Conservation (phyloP, 805 yeast genomes). For the Clavispora carvajalis region DNA sequence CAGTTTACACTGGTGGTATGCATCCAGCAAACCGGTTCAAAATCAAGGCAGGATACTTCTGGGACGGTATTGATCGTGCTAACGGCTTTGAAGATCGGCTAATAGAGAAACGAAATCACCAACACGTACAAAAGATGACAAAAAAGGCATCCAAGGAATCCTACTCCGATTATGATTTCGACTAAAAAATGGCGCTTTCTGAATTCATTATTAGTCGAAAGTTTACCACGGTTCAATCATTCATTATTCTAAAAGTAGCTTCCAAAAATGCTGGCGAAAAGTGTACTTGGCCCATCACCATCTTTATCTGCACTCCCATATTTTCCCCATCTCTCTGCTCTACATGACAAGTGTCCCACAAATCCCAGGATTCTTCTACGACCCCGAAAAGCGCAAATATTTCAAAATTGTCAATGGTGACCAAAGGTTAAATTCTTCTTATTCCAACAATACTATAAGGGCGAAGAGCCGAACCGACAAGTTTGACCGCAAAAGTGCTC, state of each 20-base stretch:
- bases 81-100: constrained; percentile 77
- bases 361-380: constrained; percentile 32
- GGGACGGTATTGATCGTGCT: constrained; percentile 92
- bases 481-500: background rate
- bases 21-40: constrained; percentile 69
- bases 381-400: constrained; percentile 21
- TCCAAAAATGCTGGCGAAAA: too few species aligned
- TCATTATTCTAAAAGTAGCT: too few species aligned
- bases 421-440: constrained; percentile 12
- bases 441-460: constrained; percentile 22
- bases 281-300: background rate
- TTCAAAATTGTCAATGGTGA: constrained; percentile 32
- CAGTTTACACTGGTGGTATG: constrained; percentile 44
- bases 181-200: background rate
- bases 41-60: constrained; percentile 71
- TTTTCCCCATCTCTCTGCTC: background rate
- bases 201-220: background rate
- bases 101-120: constrained; percentile 36
- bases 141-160: constrained; percentile 10
- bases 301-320: background rate
- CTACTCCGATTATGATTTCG: constrained; percentile 16
- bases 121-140: constrained; percentile 9
- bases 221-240: background rate
- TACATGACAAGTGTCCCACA: constrained; percentile 9
- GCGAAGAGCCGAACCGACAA: background rate